Conservation (phyloP, 345 rosid species). For the Boechera stricta region DNA sequence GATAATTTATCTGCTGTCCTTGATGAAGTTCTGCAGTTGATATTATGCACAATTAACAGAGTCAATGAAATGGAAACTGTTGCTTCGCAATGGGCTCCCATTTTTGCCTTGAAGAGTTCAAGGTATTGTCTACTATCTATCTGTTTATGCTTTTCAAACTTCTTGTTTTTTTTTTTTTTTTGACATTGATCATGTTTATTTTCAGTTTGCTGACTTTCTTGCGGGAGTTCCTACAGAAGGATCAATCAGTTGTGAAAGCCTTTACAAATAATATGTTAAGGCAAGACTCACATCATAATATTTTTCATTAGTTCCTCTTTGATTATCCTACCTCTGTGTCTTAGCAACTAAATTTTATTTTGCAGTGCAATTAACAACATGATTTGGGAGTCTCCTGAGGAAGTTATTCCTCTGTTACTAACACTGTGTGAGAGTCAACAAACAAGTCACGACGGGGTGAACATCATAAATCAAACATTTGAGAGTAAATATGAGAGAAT, state of each 20-base stretch:
- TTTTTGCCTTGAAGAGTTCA: slow-evolving; percentile 59
- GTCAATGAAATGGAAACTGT: slow-evolving; percentile 51
- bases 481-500: slow-evolving; percentile 53
- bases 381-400: slow-evolving; percentile 61
- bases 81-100: slow-evolving; percentile 72
- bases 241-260: slow-evolving; percentile 48
- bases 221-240: slow-evolving; percentile 62
- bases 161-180: not conserved
- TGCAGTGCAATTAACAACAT: slow-evolving; percentile 75
- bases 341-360: slow-evolving; percentile 39
- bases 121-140: slow-evolving; percentile 52
- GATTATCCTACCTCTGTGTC: slow-evolving; percentile 10
- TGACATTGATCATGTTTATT: slow-evolving; percentile 39
- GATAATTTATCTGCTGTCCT: slow-evolving; percentile 53
- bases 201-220: slow-evolving; percentile 74
- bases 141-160: slow-evolving; percentile 13
- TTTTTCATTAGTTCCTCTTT: slow-evolving; percentile 21
- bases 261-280: slow-evolving; percentile 67
- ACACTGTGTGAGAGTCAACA: slow-evolving; percentile 65
- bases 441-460: slow-evolving; percentile 38
- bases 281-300: slow-evolving; percentile 46
- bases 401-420: slow-evolving; percentile 62
- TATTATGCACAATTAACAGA: slow-evolving; percentile 65
- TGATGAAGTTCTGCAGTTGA: slow-evolving; percentile 68
- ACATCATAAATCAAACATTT: slow-evolving; percentile 49